These are phyloP conservation scores for Kwoniella bestiolae DNA, from an alignment of 768 basidiomycete genomes.

Conservation along the genomic window DNA sequence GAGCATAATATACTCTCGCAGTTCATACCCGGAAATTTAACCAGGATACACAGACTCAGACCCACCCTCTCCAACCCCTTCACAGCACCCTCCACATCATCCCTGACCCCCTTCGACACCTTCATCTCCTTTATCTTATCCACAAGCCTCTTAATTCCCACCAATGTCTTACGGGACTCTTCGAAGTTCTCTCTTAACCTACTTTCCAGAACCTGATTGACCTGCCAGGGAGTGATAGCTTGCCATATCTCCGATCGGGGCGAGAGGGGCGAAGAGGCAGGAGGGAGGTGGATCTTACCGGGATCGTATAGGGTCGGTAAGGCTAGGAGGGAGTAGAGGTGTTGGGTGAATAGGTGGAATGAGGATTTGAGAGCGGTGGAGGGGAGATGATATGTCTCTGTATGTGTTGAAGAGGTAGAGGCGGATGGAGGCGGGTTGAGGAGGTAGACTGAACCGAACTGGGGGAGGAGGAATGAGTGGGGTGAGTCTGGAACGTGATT, in stretches of 20 bases:
- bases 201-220: slow-evolving; percentile 74
- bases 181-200: slow-evolving; percentile 72
- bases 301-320: slow-evolving; percentile 66
- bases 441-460: slow-evolving; percentile 89
- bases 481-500: slow-evolving; percentile 29
- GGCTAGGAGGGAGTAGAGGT: slow-evolving; percentile 80
- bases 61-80: slow-evolving; percentile 73
- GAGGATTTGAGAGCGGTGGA: slow-evolving; percentile 29
- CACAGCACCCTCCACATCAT: slow-evolving; percentile 72
- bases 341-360: slow-evolving; percentile 62
- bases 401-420: neutral
- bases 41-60: too few relatives aligned
- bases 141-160: slow-evolving; percentile 81
- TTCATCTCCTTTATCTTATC: slow-evolving; percentile 90
- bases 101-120: slow-evolving; percentile 74
- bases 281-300: slow-evolving; percentile 57
- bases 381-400: slow-evolving; percentile 27
- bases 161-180: slow-evolving; percentile 73
- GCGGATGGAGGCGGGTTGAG: slow-evolving; percentile 64
- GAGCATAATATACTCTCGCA: too few relatives aligned
- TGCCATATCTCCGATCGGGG: slow-evolving; percentile 24
- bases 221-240: slow-evolving; percentile 72
- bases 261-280: slow-evolving; percentile 31
- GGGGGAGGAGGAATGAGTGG: slow-evolving; percentile 81
- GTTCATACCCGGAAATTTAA: too few relatives aligned